Conservation (phyloP, 1,284 basidiomycete genomes). For the Ceratobasidium sp. region DNA sequence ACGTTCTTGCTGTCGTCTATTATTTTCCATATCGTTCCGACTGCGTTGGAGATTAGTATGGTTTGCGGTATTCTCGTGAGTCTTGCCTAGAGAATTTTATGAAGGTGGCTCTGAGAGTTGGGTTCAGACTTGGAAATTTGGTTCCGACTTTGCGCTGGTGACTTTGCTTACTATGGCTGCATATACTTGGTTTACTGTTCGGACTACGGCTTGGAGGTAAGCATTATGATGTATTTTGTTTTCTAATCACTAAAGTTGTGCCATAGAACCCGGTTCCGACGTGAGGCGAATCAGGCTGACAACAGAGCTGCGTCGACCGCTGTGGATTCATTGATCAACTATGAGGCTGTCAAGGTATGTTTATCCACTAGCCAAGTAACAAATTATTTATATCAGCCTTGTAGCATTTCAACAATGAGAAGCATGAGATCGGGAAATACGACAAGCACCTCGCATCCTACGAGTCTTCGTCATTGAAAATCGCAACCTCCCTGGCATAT, state of each 20-base stretch:
- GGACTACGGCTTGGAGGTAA: slow-evolving; percentile 94
- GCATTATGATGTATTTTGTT: slow-evolving; percentile 49
- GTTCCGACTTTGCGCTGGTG: slow-evolving; percentile 95
- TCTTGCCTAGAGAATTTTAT: slow-evolving; percentile 48
- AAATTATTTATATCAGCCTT: slow-evolving; percentile 30
- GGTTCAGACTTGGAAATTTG: slow-evolving; percentile 91
- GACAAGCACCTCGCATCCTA: slow-evolving; percentile 90
- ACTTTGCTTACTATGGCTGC: slow-evolving; percentile 87
- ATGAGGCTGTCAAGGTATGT: slow-evolving; percentile 94
- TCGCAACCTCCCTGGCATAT: slow-evolving; percentile 92
- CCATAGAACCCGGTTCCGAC: slow-evolving; percentile 88
- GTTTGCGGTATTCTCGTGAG: slow-evolving; percentile 95
- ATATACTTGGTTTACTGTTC: slow-evolving; percentile 97
- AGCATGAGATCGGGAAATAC: slow-evolving; percentile 90
- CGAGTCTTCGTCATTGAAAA: slow-evolving; percentile 93
- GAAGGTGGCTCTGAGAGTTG: slow-evolving; percentile 20
- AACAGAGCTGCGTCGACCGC: slow-evolving; percentile 95
- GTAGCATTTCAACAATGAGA: slow-evolving; percentile 97
- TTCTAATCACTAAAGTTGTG: not conserved
- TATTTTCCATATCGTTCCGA: slow-evolving; percentile 95
- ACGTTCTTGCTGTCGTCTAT: slow-evolving; percentile 95
- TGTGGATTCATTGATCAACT: slow-evolving; percentile 97
- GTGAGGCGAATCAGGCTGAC: slow-evolving; percentile 95
- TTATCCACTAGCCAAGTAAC: not conserved
- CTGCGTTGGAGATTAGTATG: slow-evolving; percentile 94